Base-by-base conservation (phyloP, 2,329 filamentous ascomycete genomes). In the Akanthomyces muscarius region DNA sequence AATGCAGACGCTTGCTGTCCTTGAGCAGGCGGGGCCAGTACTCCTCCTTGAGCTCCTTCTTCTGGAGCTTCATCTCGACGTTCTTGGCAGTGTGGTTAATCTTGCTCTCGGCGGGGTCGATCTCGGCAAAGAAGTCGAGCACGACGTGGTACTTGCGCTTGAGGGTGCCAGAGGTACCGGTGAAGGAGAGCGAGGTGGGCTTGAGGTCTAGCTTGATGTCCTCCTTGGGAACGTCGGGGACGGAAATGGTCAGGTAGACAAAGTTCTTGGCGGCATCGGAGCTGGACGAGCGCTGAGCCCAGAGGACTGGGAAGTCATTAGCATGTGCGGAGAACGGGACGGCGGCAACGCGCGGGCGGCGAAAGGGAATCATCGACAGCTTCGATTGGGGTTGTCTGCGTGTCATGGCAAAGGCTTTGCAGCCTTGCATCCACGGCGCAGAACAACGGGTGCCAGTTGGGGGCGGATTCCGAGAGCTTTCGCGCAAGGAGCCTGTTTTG, bases 11-110 rank as follows among this genome's bases (percentile, higher is more conserved):
- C 84, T 91, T 89, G 69, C 82, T 78, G 65, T 94, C 91, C 88
- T 97, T 97, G 75, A 97, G 84, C 72, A 99, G 85, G 68, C 95
- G 88, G 67, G 93, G 93, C 95, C 95, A 99, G 86, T 89, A 98
- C 79, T 95, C 92, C 73, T 92, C 87, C 79, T 92, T 91, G 68
- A 95, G 84, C 74, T 96, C 92, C 88, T 97, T 97, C 90, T 99
- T 99, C 79, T 91, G 87, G 77, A 99, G 85, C 76, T 96, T 90
- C 71, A 98, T 78, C 82, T 96, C 90, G 69, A 97, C 83, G 73
- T 92, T 92, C 78, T 94, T 92, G 73, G 86, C 83, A 52, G 90
- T 96, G 85, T 97, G 92, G 83, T 91, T 87, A 74, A 89, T 86
- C 82, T 94, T 95, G 83, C 86, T 91, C 77, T 90, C 87, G 65